Evolutionary conservation across 331 rosid genomes (phyloP), one percentile per base, ranked within the genome.

Genomic region (Saraca asoca): DNA sequence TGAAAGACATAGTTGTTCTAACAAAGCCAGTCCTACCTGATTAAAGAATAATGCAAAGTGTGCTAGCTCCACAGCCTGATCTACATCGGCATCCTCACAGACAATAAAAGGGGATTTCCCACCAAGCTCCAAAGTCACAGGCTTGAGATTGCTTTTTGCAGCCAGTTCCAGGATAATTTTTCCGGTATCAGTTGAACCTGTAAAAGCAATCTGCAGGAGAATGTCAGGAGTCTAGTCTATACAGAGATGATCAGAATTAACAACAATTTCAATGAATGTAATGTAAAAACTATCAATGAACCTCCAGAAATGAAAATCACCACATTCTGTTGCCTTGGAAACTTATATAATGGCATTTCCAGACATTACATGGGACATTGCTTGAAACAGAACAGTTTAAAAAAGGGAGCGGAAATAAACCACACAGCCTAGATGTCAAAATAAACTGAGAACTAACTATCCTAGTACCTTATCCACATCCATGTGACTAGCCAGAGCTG

Each of bases 41-140:
- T 84, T 82, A 39, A 85, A 84, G 79, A 86, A 86, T 16, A 86
- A 58, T 54, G 94, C 88, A 67, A 72, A 82, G 69, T 85, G 94
- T 13, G 95, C 95, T 63, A 62, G 64, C 81, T 88, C 90, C 16
- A 78, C 95, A 44, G 86, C 95, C 66, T 77, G 69, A 64, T 88
- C 91, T 31, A 88, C 69, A 74, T 88, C 92, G 71, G 96, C 96
- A 82, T 86, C 92, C 72, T 80, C 88, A 5, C 85, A 78, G 12
- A 86, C 84, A 58, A 88, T 88, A 65, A 88, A 84, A 12, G 88
- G 92, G 68, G 92, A 88, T 78, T 86, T 89, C 57, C 96, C 88
- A 4, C 96, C 89, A 35, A 87, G 85, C 80, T 89, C 86, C 82
- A 75, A 46, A 41, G 96, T 87, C 52, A 79, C 88, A 5, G 67